Percentiles rank a stretch among this genome's conserved stretches.
Evolutionary conservation across 148 eudicot genomes (phyloP).

Genomic region (Pouteria glomerata): DNA sequence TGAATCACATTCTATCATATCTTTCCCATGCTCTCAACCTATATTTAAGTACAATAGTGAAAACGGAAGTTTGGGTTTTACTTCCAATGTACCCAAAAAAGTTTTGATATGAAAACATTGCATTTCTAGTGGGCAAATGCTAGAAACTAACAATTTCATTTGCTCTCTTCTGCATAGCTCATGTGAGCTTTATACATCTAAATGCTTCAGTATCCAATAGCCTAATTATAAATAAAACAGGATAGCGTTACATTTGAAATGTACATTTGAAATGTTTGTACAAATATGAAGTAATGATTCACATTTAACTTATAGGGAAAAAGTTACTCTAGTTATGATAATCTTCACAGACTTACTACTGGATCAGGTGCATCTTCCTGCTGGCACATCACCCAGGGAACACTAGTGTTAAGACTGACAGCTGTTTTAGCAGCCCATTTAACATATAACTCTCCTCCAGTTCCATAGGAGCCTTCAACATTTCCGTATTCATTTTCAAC

Average conservation of each 20-base stretch:
- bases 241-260: neutral
- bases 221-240: neutral
- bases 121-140: neutral
- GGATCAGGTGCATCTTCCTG: constrained; percentile 48
- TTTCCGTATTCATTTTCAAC: constrained; percentile 53
- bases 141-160: neutral
- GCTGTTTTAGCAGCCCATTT: constrained; percentile 57
- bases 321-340: too few species aligned
- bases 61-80: neutral
- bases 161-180: neutral
- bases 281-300: neutral
- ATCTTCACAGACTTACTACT: constrained; percentile 28
- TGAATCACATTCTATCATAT: neutral
- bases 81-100: too few species aligned
- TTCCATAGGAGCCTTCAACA: constrained; percentile 41
- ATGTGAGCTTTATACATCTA: neutral
- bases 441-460: constrained; percentile 32
- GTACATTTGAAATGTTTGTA: neutral
- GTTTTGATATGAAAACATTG: too few species aligned
- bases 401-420: constrained; percentile 31
- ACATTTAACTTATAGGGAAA: neutral
- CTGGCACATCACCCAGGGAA: constrained; percentile 57
- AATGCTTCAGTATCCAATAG: neutral
- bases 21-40: neutral
- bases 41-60: neutral